Percentiles rank a stretch among this genome's conserved stretches.
Evolutionary conservation across 345 rosid genomes (phyloP).

Genomic region (Streptanthus diversifolius): DNA sequence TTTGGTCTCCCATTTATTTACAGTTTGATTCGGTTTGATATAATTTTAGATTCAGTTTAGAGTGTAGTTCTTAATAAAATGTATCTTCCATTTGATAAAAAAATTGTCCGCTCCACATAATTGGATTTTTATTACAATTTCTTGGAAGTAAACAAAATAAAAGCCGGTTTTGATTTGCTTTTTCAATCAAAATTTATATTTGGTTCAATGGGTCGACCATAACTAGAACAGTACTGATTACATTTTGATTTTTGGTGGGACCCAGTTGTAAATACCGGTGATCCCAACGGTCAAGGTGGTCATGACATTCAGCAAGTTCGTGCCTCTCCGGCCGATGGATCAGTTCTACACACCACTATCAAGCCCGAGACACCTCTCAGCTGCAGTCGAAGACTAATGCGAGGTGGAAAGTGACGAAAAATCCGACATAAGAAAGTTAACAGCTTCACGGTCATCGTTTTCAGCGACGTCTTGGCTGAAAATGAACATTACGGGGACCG

Average conservation of each 20-base stretch:
- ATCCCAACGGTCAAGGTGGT: constrained; percentile 90
- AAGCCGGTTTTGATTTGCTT: neutral
- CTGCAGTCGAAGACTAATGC: constrained; percentile 25
- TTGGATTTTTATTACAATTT: neutral
- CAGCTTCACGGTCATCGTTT: constrained; percentile 31
- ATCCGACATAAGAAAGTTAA: constrained; percentile 35
- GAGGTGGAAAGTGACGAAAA: constrained; percentile 40
- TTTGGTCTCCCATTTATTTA: neutral
- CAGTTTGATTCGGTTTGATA: neutral
- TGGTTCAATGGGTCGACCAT: neutral
- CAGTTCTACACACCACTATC: constrained; percentile 83
- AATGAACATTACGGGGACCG: constrained; percentile 33
- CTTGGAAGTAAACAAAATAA: neutral
- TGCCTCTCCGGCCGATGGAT: constrained; percentile 62
- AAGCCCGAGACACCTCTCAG: constrained; percentile 55
- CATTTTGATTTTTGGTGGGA: neutral
- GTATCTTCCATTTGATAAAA: neutral
- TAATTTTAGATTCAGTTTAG: neutral
- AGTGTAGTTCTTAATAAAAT: neutral
- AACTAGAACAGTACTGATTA: neutral
- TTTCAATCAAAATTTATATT: neutral
- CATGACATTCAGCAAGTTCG: constrained; percentile 83
- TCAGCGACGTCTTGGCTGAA: constrained; percentile 51
- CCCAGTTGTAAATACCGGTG: constrained; percentile 90
- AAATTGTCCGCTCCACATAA: neutral